Conservation (phyloP, 768 basidiomycete species). For the Panaeolus cyanescens region DNA sequence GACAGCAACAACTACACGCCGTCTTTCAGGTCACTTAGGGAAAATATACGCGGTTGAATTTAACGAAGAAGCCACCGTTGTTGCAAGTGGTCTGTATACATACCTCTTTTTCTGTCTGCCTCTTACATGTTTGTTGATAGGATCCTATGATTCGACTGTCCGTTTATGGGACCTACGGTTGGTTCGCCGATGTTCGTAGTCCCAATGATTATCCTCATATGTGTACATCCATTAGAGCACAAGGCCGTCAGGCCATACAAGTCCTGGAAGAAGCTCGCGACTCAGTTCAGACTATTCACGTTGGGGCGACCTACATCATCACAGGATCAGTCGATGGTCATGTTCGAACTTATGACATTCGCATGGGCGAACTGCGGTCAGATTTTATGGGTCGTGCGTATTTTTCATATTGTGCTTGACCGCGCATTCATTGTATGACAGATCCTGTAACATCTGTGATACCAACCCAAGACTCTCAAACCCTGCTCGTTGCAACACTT, state of each 20-base stretch:
- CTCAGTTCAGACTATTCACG: conserved; percentile 77
- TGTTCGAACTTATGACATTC: conserved; percentile 91
- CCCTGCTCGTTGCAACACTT: conserved; percentile 79
- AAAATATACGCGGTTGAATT: conserved; percentile 92
- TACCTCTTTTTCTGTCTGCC: not conserved
- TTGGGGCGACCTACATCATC: conserved; percentile 66
- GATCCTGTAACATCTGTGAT: conserved; percentile 87
- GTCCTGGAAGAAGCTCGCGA: conserved; percentile 87
- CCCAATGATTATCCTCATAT: conserved; percentile 4
- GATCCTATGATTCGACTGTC: conserved; percentile 91
- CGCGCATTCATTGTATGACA: conserved; percentile 30
- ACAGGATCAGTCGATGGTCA: conserved; percentile 91
- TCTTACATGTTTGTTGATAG: conserved; percentile 38
- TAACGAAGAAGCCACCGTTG: conserved; percentile 82
- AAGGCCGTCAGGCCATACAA: conserved; percentile 86
- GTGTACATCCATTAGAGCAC: conserved; percentile 48
- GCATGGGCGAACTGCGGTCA: conserved; percentile 86
- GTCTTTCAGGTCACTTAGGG: conserved; percentile 87
- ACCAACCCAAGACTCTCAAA: conserved; percentile 77
- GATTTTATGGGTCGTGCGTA: conserved; percentile 90
- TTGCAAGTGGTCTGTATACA: conserved; percentile 74
- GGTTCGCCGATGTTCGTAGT: conserved; percentile 9
- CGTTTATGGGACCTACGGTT: conserved; percentile 93
- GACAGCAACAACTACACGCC: conserved; percentile 78
- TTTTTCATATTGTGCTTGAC: not conserved